A percentile compares a stretch with the other conserved stretches of the same genome.
phyloP scores from a whole-genome alignment of 768 basidiomycete species.

The Lactifluus rugatus region DNA sequence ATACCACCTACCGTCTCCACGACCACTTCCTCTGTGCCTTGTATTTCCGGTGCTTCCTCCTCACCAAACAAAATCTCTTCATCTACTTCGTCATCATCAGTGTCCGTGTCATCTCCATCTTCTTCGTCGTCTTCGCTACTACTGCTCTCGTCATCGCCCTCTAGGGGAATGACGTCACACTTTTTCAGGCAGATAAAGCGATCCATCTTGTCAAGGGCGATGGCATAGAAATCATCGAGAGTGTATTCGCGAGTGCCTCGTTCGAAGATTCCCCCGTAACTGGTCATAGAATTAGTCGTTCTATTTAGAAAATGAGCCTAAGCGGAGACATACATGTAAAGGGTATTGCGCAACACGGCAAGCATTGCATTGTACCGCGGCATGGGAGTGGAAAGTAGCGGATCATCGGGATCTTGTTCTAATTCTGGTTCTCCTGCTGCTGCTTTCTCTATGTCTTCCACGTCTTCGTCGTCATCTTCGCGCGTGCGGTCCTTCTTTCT shows the following conservation, averaged over 20 bases:
- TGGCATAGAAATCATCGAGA: slow-evolving; percentile 75
- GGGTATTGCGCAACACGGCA: slow-evolving; percentile 69
- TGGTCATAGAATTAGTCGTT: slow-evolving; percentile 23
- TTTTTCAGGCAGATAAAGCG: slow-evolving; percentile 62
- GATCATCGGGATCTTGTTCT: slow-evolving; percentile 53
- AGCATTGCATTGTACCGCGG: slow-evolving; percentile 85
- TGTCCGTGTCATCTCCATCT: slow-evolving; percentile 41
- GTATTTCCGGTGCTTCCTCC: slow-evolving; percentile 22
- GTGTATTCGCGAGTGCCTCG: slow-evolving; percentile 77
- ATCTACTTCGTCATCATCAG: slow-evolving; percentile 28
- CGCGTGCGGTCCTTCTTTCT: slow-evolving; percentile 26
- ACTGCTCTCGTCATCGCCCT: slow-evolving; percentile 52
- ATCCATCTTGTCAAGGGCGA: slow-evolving; percentile 82
- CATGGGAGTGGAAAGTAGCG: slow-evolving; percentile 51
- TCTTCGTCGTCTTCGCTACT: slow-evolving; percentile 53
- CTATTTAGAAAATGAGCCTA: background rate
- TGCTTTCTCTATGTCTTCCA: slow-evolving; percentile 17
- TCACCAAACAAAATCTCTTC: slow-evolving; percentile 26
- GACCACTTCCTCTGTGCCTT: slow-evolving; percentile 21
- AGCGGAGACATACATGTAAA: slow-evolving; percentile 62
- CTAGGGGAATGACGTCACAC: slow-evolving; percentile 52
- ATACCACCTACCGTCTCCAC: slow-evolving; percentile 20
- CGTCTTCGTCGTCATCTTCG: slow-evolving; percentile 22
- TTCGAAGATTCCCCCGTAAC: slow-evolving; percentile 87
- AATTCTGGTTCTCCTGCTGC: slow-evolving; percentile 34